Evolutionary conservation across 2,329 filamentous ascomycete genomes (phyloP), one percentile per base, ranked within the genome.

Genomic region (Seiridium unicorne): DNA sequence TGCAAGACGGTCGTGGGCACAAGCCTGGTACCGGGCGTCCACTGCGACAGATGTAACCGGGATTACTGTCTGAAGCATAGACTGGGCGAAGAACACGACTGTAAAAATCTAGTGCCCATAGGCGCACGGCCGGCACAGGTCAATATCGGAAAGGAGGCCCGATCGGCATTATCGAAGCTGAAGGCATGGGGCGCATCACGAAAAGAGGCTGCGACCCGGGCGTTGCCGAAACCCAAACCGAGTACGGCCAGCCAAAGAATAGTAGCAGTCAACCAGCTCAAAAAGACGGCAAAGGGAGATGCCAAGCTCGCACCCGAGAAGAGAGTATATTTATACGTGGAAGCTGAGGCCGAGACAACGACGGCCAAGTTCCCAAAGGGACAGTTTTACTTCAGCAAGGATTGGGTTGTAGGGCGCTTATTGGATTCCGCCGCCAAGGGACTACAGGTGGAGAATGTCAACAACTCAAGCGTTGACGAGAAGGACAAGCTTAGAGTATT

Each of bases 231-330:
- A 66, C 81, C 87, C 18, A 88, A 87, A 69, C 84, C 86, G 2
- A 82, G 83, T 42, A 84, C 81, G 1, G 83, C 88, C 0, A 84
- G 89, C 0, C 85, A 88, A 54, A 84, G 89, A 2, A 67, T 91
- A 18, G 79, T 88, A 3, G 91, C 89, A 5, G 81, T 94, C 5
- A 92, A 92, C 64, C 86, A 84, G 8, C 79, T 99, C 47, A 97
- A 97, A 78, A 90, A 89, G 72, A 87, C 84, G 0, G 94, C 95
- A 2, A 97, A 97, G 77, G 96, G 96, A 1, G 94, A 98, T 65
- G 87, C 87, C 8, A 94, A 92, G 68, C 76, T 97, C 0, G 81
- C 92, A 0, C 74, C 81, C 0, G 92, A 97, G 64, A 96, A 96
- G 78, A 81, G 95, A n/a, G 77, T 99, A 1, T 98, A 98, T 71